Base-by-base conservation (phyloP, 768 basidiomycete species). In the Auricularia heimuer region DNA sequence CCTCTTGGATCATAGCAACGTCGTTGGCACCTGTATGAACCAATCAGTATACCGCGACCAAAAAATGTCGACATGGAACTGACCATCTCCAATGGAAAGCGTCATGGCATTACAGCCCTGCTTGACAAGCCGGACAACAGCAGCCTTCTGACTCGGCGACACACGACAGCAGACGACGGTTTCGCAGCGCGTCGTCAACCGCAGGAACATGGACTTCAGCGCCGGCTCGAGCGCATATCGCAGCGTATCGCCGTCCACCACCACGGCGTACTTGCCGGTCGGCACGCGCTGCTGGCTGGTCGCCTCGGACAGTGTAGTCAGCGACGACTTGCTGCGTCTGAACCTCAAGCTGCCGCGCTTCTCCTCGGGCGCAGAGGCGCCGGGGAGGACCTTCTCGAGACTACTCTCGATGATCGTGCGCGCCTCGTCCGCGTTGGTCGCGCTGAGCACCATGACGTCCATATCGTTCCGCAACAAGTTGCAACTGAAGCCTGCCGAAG, bases 121-220 rank as follows among this genome's bases (percentile, higher is more conserved):
- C 71, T 98, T 98, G 74, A 98, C 92, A 90, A 92, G 66, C 63
- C 80, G 85, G 67, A 98, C 96, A 29, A 92, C 94, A 73, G 95
- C 77, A 18, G 96, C 96, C 77, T 98, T 98, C 79, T 98, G 96
- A 0, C 94, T 92, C 2, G 96, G 96, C 24, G 94, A 96, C 7
- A 98, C 96, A 68, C 96, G 89, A 77, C 96, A 99, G 72, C 96
- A 98, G 33, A 99, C 94, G n/a, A 99, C 96, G 1, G 96, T 96
- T 72, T 96, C 92, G 74, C 96, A 99, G 71, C 97, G 94, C 2
- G 94, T 98, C 4, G 91, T 90, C 6, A 99, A 82, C 65, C 88
- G 92, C 63, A 98, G 80, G 79, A 98, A 98, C 37, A 97, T 74
- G 2, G 83, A 80, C 75, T 96, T 97, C 69, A 98, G 76, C 18